These are phyloP conservation scores for Russula abietina DNA, from an alignment of 768 basidiomycete species.

Conservation along the genomic window DNA sequence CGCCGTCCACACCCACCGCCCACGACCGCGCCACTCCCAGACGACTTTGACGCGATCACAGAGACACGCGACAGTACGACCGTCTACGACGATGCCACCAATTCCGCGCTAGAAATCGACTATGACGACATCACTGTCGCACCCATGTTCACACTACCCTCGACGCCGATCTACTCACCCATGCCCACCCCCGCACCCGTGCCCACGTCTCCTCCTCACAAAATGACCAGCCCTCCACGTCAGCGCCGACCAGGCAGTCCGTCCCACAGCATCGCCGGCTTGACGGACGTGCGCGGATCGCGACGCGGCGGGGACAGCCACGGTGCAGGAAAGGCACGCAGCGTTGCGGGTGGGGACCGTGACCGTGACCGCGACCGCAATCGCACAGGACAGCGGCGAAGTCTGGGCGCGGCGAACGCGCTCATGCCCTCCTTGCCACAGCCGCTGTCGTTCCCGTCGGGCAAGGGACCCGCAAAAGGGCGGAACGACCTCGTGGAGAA, in stretches of 20 bases:
- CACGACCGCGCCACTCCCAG: constrained; percentile 37
- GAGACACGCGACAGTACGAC: constrained; percentile 23
- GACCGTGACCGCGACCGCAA: constrained; percentile 1
- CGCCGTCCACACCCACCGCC: constrained; percentile 37
- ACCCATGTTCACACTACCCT: neutral
- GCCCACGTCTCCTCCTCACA: constrained; percentile 1
- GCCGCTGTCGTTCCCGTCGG: neutral
- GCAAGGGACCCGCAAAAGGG: constrained; percentile 24
- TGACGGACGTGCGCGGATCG: neutral
- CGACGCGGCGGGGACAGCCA: neutral
- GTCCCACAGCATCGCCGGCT: constrained; percentile 15
- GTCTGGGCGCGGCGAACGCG: constrained; percentile 9
- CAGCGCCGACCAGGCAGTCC: constrained; percentile 19
- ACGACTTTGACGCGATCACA: constrained; percentile 39
- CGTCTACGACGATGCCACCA: constrained; percentile 14
- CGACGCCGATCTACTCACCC: constrained; percentile 1
- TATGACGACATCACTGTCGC: constrained; percentile 23
- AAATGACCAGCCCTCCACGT: neutral
- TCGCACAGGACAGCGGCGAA: constrained; percentile 1
- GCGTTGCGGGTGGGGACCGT: constrained; percentile 15
- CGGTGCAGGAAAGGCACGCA: constrained; percentile 19
- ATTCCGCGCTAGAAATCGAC: constrained; percentile 23
- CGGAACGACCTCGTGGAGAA: constrained; percentile 31
- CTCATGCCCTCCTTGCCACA: neutral
- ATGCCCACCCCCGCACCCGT: neutral